Conservation (phyloP, 805 yeast species). For the Cyberlindnera misumaiensis region DNA sequence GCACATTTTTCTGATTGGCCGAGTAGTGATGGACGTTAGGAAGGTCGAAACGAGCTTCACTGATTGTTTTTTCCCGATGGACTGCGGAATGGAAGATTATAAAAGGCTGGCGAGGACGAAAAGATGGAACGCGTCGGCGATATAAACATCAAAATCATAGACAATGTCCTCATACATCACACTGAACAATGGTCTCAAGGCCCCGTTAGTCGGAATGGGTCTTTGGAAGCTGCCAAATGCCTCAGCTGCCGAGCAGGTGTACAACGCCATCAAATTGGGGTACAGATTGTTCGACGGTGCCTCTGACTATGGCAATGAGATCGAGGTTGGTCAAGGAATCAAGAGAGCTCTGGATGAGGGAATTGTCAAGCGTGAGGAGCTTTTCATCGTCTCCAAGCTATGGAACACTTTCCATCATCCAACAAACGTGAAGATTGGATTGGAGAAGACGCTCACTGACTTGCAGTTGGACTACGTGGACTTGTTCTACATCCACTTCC, state of each 20-base stretch:
- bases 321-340: slow-evolving; percentile 41
- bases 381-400: slow-evolving; percentile 67
- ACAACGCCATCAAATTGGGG: slow-evolving; percentile 56
- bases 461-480: slow-evolving; percentile 76
- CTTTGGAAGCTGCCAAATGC: slow-evolving; percentile 48
- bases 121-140: too few species aligned
- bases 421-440: slow-evolving; percentile 8
- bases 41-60: too few species aligned
- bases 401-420: slow-evolving; percentile 50
- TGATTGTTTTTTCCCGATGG: too few species aligned
- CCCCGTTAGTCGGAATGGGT: slow-evolving; percentile 78
- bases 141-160: too few species aligned
- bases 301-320: slow-evolving; percentile 60
- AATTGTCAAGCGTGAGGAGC: slow-evolving; percentile 44
- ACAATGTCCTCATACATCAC: slow-evolving; percentile 30
- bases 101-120: too few species aligned
- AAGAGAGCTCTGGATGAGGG: slow-evolving; percentile 37
- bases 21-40: too few species aligned
- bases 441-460: slow-evolving; percentile 18
- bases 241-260: slow-evolving; percentile 41
- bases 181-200: slow-evolving; percentile 53
- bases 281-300: slow-evolving; percentile 75
- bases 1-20: too few species aligned
- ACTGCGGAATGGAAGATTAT: too few species aligned
- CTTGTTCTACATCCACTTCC: slow-evolving; percentile 80